A percentile compares a stretch with the other conserved stretches of the same genome.
Conservation (phyloP, 495 filamentous ascomycete species). For the Pseudotulostoma volvatum region DNA sequence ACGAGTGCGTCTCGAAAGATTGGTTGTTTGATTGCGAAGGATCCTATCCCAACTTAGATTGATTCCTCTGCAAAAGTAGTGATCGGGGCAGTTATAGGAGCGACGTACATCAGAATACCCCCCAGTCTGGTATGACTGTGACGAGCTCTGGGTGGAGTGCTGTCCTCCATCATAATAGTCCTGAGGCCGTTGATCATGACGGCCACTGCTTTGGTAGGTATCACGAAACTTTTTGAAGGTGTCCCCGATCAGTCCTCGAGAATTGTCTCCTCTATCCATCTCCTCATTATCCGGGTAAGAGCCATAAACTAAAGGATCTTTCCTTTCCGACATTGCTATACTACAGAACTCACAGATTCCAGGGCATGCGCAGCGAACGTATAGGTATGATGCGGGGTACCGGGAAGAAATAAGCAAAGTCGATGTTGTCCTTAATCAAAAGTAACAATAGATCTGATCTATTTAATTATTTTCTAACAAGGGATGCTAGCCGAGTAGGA, state of each 20-base stretch:
- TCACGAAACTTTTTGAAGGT: conserved; percentile 33
- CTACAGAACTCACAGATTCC: too few species aligned
- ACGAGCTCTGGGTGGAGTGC: too few species aligned
- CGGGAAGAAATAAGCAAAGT: too few species aligned
- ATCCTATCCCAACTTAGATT: conserved; percentile 1
- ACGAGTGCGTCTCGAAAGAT: conserved; percentile 6
- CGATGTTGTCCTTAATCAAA: too few species aligned
- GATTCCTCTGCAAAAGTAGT: not conserved
- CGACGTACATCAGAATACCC: too few species aligned
- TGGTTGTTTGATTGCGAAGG: conserved; percentile 3
- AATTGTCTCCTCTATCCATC: conserved; percentile 13
- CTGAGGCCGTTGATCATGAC: not conserved
- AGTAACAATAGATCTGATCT: too few species aligned
- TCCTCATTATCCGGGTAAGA: conserved; percentile 26
- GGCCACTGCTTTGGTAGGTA: conserved; percentile 25
- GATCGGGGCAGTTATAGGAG: not conserved
- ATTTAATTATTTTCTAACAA: too few species aligned
- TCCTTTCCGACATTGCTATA: conserved; percentile 24
- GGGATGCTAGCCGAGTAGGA: too few species aligned
- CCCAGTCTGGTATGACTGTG: too few species aligned
- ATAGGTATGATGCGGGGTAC: too few species aligned
- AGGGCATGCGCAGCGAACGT: too few species aligned
- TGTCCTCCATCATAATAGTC: too few species aligned
- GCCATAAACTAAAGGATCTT: conserved; percentile 41
- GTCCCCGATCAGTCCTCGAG: conserved; percentile 37